A percentile compares a stretch with the other conserved stretches of the same genome.
phyloP scores from a whole-genome alignment of 2,329 filamentous ascomycete genomes.

The Xylariaceae sp. region DNA sequence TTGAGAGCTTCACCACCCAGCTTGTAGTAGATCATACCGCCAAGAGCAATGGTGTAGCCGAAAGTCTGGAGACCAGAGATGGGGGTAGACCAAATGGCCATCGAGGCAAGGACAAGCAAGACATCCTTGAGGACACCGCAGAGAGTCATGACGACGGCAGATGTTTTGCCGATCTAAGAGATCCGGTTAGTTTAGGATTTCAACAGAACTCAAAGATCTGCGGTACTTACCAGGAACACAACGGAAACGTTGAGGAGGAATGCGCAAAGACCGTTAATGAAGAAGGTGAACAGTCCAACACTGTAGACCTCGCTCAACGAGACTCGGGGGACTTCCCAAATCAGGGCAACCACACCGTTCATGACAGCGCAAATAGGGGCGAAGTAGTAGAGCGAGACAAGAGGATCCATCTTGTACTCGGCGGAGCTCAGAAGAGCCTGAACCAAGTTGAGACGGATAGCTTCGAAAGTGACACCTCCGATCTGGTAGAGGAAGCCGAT shows the following conservation, averaged over 20 bases:
- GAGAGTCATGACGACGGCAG: constrained; percentile 77
- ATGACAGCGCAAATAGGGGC: constrained; percentile 78
- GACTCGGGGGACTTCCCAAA: constrained; percentile 68
- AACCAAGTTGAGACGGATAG: constrained; percentile 77
- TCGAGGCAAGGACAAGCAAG: constrained; percentile 71
- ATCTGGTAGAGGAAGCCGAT: constrained; percentile 75
- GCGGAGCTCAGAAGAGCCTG: constrained; percentile 74
- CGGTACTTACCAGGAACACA: constrained; percentile 76
- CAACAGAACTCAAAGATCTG: no score
- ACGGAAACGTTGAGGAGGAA: constrained; percentile 82
- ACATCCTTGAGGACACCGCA: constrained; percentile 88
- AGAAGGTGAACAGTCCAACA: constrained; percentile 66
- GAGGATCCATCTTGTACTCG: constrained; percentile 88
- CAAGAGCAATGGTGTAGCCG: constrained; percentile 74
- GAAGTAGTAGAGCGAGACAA: constrained; percentile 87
- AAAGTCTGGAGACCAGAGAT: constrained; percentile 74
- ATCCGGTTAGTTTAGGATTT: constrained; percentile 26
- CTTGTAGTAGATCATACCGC: constrained; percentile 81
- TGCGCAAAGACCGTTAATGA: constrained; percentile 71
- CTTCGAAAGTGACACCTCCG: constrained; percentile 74
- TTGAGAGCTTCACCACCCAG: constrained; percentile 77
- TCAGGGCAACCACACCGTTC: constrained; percentile 68
- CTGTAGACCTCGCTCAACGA: constrained; percentile 65
- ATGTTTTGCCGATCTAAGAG: constrained; percentile 78
- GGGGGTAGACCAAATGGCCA: constrained; percentile 74